phyloP scores from a whole-genome alignment of 2,329 filamentous ascomycete species.

The Colletotrichum paranaense region DNA sequence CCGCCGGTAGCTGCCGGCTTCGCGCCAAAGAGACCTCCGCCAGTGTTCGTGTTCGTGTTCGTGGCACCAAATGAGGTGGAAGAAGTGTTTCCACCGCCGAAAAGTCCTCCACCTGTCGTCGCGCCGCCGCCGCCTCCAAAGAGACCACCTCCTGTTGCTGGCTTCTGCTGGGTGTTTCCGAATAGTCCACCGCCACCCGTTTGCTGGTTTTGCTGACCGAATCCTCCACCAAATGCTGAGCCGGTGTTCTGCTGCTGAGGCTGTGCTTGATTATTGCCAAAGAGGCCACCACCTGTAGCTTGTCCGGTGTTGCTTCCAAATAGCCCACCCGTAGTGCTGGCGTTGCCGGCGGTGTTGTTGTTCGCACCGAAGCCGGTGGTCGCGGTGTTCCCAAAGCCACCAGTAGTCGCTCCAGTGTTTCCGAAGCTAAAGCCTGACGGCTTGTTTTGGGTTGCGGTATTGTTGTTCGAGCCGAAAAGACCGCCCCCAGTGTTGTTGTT shows the following conservation, averaged over 20 bases:
- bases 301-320: conserved; percentile 53
- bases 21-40: conserved; percentile 54
- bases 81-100: conserved; percentile 50
- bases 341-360: conserved; percentile 39
- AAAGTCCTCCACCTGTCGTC: conserved; percentile 51
- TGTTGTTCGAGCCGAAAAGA: conserved; percentile 40
- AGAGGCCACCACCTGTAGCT: conserved; percentile 50
- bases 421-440: conserved; percentile 55
- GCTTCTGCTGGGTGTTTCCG: conserved; percentile 37
- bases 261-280: conserved; percentile 46
- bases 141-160: conserved; percentile 35
- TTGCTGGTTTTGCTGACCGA: conserved; percentile 40
- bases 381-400: conserved; percentile 45
- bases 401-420: conserved; percentile 48
- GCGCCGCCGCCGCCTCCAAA: conserved; percentile 37
- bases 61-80: conserved; percentile 56
- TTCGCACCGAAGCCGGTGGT: conserved; percentile 54
- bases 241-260: conserved; percentile 36
- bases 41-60: conserved; percentile 47
- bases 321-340: conserved; percentile 48
- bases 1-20: conserved; percentile 54
- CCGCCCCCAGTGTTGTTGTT: conserved; percentile 39
- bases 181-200: conserved; percentile 41
- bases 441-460: conserved; percentile 47
- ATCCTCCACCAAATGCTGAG: conserved; percentile 43